Conservation (phyloP, 345 rosid species). For the Pugionium cornutum region DNA sequence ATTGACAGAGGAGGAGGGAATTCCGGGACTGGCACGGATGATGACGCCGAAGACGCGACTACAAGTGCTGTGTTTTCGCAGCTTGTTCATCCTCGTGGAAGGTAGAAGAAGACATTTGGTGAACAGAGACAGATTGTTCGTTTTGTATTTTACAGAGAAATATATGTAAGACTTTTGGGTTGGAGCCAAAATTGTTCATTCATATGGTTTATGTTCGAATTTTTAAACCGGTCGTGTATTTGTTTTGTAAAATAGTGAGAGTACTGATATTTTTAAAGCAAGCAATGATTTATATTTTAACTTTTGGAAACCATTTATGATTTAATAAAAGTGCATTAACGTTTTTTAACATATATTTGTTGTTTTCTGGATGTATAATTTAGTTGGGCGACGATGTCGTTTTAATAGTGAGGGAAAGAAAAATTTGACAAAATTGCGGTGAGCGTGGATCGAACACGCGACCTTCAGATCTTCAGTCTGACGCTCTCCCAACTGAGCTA, state of each 20-base stretch:
- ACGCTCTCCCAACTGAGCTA: constrained; percentile 89
- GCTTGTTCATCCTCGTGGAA: constrained; percentile 97
- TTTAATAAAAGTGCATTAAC: too few species aligned
- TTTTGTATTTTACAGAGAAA: constrained; percentile 22
- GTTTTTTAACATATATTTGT: too few species aligned
- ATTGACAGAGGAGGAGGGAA: constrained; percentile 47
- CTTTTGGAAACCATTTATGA: background rate
- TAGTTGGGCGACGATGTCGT: too few species aligned
- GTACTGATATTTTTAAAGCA: constrained; percentile 32
- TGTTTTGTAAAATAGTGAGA: constrained; percentile 48
- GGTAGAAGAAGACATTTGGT: constrained; percentile 46
- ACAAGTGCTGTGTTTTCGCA: constrained; percentile 96
- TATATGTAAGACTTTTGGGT: constrained; percentile 12
- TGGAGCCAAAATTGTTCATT: constrained; percentile 31
- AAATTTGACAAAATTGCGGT: constrained; percentile 48
- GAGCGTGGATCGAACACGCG: constrained; percentile 97
- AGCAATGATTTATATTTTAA: constrained; percentile 32
- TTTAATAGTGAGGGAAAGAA: too few species aligned
- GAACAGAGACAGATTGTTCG: constrained; percentile 37
- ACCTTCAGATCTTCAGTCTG: constrained; percentile 99
- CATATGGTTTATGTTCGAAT: constrained; percentile 25
- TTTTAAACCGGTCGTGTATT: constrained; percentile 15
- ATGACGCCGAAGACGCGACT: constrained; percentile 82
- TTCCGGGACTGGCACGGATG: constrained; percentile 58
- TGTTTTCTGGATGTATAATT: too few species aligned